These are phyloP conservation scores for Candida albicans DNA, from an alignment of 1,139 yeast species.

Conservation along the genomic window DNA sequence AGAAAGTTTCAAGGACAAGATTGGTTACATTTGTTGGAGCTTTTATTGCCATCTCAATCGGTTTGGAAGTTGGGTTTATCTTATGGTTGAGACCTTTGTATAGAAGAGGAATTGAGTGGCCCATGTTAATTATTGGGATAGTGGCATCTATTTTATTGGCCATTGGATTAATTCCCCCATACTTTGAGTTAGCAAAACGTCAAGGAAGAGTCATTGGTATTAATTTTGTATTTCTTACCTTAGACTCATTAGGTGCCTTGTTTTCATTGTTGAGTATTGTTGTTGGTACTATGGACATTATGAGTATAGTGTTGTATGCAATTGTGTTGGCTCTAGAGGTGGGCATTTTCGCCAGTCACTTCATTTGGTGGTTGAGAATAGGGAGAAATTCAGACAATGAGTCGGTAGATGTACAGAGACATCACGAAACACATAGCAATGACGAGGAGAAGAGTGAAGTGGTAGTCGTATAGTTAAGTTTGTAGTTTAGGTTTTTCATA, in stretches of 20 bases:
- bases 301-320: slow-evolving; percentile 76
- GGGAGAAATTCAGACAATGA: slow-evolving; percentile 28
- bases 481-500: neutral
- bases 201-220: slow-evolving; percentile 85
- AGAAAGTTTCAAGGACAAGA: slow-evolving; percentile 35
- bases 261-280: slow-evolving; percentile 67
- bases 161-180: slow-evolving; percentile 82
- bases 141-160: slow-evolving; percentile 76
- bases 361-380: slow-evolving; percentile 67
- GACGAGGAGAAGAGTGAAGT: neutral
- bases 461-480: neutral
- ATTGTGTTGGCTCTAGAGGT: slow-evolving; percentile 71
- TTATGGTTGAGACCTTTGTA: slow-evolving; percentile 69
- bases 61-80: slow-evolving; percentile 68
- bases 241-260: slow-evolving; percentile 82
- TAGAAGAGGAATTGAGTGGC: slow-evolving; percentile 67
- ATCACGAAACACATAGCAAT: neutral
- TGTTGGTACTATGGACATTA: slow-evolving; percentile 62
- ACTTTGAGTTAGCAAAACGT: slow-evolving; percentile 77
- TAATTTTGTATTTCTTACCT: slow-evolving; percentile 73
- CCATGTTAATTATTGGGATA: slow-evolving; percentile 74
- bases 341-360: slow-evolving; percentile 73
- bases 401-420: slow-evolving; percentile 20
- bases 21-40: slow-evolving; percentile 35
- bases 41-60: slow-evolving; percentile 51